These are phyloP conservation scores for Rhexocercosporidium sp. DNA, from an alignment of 2,329 filamentous ascomycete species.

Conservation along the genomic window DNA sequence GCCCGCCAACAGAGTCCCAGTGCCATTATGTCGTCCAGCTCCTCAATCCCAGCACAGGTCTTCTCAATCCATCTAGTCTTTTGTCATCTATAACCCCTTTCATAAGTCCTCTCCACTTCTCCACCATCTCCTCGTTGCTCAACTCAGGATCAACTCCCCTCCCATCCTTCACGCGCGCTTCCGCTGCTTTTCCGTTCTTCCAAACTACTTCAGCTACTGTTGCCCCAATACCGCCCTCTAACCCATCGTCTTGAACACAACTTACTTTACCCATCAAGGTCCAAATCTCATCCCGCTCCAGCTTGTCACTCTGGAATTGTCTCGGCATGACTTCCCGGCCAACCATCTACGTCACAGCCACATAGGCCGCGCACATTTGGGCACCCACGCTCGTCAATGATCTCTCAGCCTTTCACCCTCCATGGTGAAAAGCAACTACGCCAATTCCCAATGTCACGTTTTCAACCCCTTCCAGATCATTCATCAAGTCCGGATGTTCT, in stretches of 20 bases:
- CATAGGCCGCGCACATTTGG: constrained; percentile 47
- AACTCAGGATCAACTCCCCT: constrained; percentile 43
- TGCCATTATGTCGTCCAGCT: not conserved
- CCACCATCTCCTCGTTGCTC: constrained; percentile 45
- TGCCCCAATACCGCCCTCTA: constrained; percentile 17
- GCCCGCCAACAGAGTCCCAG: not conserved
- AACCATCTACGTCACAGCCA: constrained; percentile 45
- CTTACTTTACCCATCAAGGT: constrained; percentile 41
- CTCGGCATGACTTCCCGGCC: constrained; percentile 44
- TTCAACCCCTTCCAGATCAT: constrained; percentile 38
- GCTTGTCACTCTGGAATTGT: constrained; percentile 41
- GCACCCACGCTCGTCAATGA: constrained; percentile 46
- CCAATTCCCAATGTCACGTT: constrained; percentile 41
- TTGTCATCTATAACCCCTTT: constrained; percentile 40
- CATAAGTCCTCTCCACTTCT: constrained; percentile 44
- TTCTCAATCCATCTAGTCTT: constrained; percentile 41
- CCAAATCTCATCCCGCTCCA: constrained; percentile 46
- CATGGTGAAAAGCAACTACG: constrained; percentile 43
- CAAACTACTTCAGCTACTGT: constrained; percentile 35
- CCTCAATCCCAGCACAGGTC: not conserved
- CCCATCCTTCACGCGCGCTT: constrained; percentile 34
- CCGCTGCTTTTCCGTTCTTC: constrained; percentile 31
- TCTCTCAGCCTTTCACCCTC: constrained; percentile 44
- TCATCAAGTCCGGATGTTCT: constrained; percentile 34
- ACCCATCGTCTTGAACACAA: constrained; percentile 31